Evolutionary conservation across 2,329 filamentous ascomycete species (phyloP).

Genomic region (Cladosporium sphaerospermum): DNA sequence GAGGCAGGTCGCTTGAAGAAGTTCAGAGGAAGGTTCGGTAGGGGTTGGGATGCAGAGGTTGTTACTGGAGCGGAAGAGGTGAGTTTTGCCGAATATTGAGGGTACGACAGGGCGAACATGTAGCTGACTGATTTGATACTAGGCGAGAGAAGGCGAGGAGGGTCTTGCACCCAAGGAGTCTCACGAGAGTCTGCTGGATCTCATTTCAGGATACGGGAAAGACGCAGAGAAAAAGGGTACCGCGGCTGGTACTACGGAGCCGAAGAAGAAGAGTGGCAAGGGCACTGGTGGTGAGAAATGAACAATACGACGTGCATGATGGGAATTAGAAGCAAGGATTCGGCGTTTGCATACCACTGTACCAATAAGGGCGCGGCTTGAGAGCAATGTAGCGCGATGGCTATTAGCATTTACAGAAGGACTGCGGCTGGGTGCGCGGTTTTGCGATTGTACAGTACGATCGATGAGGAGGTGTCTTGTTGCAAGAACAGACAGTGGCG

Average conservation of each 20-base stretch:
- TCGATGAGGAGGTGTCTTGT: background rate
- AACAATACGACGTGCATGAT: slow-evolving; percentile 10
- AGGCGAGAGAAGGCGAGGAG: slow-evolving; percentile 44
- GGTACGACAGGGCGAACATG: background rate
- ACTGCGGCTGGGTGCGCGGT: too few species aligned
- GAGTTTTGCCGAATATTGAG: slow-evolving; percentile 4
- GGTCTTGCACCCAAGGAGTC: slow-evolving; percentile 34
- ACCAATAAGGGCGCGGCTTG: too few species aligned
- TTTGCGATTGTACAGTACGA: background rate
- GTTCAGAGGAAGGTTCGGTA: slow-evolving; percentile 79
- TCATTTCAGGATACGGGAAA: slow-evolving; percentile 45
- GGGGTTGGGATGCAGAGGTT: slow-evolving; percentile 64
- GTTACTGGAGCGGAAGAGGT: slow-evolving; percentile 24
- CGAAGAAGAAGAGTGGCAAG: slow-evolving; percentile 32
- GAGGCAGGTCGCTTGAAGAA: slow-evolving; percentile 84
- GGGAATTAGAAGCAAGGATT: background rate
- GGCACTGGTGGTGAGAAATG: slow-evolving; percentile 31
- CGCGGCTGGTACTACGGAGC: slow-evolving; percentile 36
- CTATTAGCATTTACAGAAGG: too few species aligned
- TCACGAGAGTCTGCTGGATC: slow-evolving; percentile 52
- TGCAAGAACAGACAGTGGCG: background rate
- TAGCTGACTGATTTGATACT: slow-evolving; percentile 20
- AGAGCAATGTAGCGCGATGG: too few species aligned
- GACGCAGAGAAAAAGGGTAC: slow-evolving; percentile 35
- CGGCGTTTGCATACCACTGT: background rate